A percentile compares a stretch with the other conserved stretches of the same genome.
Conservation (phyloP, 768 basidiomycete species). For the Lactifluus hygrophoroides region DNA sequence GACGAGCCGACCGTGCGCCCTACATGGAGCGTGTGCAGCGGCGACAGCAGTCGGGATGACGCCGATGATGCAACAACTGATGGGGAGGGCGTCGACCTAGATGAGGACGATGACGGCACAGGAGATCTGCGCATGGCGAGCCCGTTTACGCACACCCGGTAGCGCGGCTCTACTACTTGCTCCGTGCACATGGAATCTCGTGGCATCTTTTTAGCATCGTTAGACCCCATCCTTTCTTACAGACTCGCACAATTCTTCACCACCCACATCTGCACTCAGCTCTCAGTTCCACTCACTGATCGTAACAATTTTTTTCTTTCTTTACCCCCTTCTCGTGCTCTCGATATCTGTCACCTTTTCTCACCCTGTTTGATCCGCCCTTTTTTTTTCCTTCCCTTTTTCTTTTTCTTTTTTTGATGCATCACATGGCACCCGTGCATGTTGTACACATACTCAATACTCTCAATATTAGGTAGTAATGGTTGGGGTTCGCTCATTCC, state of each 20-base stretch:
- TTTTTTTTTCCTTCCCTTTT: not conserved
- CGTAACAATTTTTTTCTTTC: not conserved
- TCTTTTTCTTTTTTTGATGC: constrained; percentile 6
- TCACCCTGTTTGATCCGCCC: not conserved
- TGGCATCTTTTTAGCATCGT: constrained; percentile 7
- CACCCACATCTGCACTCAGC: not conserved
- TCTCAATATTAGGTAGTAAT: constrained; percentile 14
- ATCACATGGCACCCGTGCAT: constrained; percentile 13
- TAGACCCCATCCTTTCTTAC: not conserved
- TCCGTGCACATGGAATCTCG: not conserved
- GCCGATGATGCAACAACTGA: constrained; percentile 3
- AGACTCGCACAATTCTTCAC: not conserved
- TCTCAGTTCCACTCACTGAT: not conserved
- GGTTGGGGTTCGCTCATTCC: not conserved
- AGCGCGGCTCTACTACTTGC: constrained; percentile 1
- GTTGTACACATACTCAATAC: constrained; percentile 18
- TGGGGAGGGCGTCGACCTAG: constrained; percentile 7
- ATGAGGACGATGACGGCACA: constrained; percentile 10
- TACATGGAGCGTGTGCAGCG: constrained; percentile 10
- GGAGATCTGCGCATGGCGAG: constrained; percentile 17
- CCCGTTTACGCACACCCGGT: constrained; percentile 8
- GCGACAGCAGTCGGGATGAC: constrained; percentile 11
- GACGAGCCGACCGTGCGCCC: constrained; percentile 79
- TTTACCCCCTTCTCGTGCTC: not conserved
- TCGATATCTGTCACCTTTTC: not conserved